Base-by-base conservation (phyloP, 2,329 filamentous ascomycete genomes). In the Ascochyta rabiei region DNA sequence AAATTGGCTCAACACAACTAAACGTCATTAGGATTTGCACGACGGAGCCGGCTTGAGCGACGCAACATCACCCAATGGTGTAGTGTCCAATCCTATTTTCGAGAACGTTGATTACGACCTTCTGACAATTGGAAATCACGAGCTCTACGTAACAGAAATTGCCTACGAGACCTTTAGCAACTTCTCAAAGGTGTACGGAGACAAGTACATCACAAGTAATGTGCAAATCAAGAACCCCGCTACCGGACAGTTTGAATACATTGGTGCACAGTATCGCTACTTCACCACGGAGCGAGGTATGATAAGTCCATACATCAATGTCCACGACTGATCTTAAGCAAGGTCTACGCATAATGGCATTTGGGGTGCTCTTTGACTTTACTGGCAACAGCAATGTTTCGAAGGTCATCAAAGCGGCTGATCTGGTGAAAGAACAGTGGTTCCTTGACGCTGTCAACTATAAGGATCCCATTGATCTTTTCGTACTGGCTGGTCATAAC, bases 1-100 rank as follows among this genome's bases (percentile, higher is more conserved):
- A 21, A 13, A 21, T 12, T 19, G 2, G 35, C 16, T 10, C 4
- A 6, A 34, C 10, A 23, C 26, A 40, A 33, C 43, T 62, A 57
- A 47, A 30, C 12, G 6, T 15, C 8, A 3, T 26, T 45, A 79
- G 79, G 86, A 89, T 67, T 74, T 89, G n/a, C 86, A 89, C 64
- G 86, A 89, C 57, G 86, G 86, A 2, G 83, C 83, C 24, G 86
- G 86, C 1, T 72, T 88, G 41, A 85, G 82, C 38, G 86, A 89
- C 67, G 82, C 81, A 6, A 87, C 85, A 0, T 74, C 69, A 1
- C 80, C 81, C 2, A 85, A 87, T 57, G 86, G 84, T 38, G 73
- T 78, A 35, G 60, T 84, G 19, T 84, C 83, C 1, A 82, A 82
- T 56, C 75, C 74, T 1, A 78, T 84, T 44, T 84, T 83, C 59